Percentiles rank a stretch among this genome's conserved stretches.
Evolutionary conservation across 2,329 filamentous ascomycete genomes (phyloP).

Genomic region (Xenosphaeropsis pyriputrescens): DNA sequence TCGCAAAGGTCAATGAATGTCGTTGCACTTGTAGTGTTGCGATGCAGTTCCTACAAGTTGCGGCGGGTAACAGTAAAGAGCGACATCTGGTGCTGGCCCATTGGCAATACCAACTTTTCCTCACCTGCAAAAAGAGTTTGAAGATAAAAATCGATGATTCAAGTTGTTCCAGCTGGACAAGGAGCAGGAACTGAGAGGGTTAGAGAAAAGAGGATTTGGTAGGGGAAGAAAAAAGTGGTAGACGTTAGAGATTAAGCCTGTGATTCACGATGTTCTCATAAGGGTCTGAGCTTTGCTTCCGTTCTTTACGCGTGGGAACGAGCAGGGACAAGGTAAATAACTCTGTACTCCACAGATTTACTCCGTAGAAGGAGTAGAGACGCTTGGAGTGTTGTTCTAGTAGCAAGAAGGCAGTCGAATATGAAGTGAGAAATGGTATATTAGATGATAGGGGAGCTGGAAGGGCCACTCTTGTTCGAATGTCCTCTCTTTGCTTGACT

Average conservation of each 20-base stretch:
- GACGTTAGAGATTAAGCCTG: background rate
- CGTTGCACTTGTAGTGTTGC: no score
- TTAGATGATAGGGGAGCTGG: background rate
- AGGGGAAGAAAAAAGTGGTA: background rate
- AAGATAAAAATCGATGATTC: no score
- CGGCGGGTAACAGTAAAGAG: no score
- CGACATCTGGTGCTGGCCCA: no score
- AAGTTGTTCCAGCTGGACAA: no score
- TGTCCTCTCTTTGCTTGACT: no score
- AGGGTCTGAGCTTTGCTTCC: background rate
- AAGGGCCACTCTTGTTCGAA: background rate
- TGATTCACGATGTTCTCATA: background rate
- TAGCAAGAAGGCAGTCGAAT: background rate
- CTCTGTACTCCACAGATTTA: background rate
- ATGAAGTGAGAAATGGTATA: background rate
- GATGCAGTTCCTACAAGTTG: no score
- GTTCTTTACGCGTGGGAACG: background rate
- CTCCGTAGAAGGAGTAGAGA: background rate
- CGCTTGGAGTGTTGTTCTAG: background rate
- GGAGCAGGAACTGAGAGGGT: no score
- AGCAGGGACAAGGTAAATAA: background rate
- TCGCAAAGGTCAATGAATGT: no score
- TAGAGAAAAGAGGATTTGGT: no score
- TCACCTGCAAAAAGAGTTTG: no score
- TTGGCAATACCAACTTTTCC: no score